Conservation (phyloP, 2,329 filamentous ascomycete species). For the Exserohilum turcica region DNA sequence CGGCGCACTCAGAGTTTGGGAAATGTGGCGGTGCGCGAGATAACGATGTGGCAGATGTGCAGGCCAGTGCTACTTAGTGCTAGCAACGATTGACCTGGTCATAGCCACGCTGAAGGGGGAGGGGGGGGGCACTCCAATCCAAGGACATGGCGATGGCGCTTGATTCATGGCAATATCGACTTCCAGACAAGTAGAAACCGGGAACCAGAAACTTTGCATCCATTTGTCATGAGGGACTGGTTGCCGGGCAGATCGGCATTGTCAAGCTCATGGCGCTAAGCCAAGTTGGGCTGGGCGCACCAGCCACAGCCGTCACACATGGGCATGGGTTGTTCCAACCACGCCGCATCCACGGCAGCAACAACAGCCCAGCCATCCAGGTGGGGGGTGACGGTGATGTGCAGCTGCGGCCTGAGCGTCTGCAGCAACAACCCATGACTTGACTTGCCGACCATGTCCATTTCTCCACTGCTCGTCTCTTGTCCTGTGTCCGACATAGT, state of each 20-base stretch:
- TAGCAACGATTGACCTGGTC: no score
- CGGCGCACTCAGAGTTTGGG: background rate
- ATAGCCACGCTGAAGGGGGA: no score
- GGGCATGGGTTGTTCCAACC: constrained; percentile 2
- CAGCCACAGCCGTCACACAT: constrained; percentile 15
- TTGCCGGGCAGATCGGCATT: constrained; percentile 5
- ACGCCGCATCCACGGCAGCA: constrained; percentile 2
- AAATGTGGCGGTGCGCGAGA: constrained; percentile 1
- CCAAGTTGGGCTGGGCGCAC: background rate
- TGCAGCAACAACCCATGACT: constrained; percentile 8
- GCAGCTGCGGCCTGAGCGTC: constrained; percentile 10
- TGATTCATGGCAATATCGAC: background rate
- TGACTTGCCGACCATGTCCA: constrained; percentile 7
- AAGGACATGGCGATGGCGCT: background rate
- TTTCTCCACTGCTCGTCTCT: constrained; percentile 8
- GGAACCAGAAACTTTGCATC: background rate
- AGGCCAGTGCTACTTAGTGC: no score
- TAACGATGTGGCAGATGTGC: no score
- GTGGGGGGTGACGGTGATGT: constrained; percentile 5
- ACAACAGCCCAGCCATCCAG: constrained; percentile 10
- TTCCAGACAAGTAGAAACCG: background rate
- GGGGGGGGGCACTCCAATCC: background rate
- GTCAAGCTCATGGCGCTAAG: constrained; percentile 9
- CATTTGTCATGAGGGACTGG: background rate
- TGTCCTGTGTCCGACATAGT: constrained; percentile 7